Percentiles rank a stretch among this genome's conserved stretches.
These are phyloP conservation scores for Tricholoma saponaceum DNA, from an alignment of 768 basidiomycete species.

Conservation along the genomic window DNA sequence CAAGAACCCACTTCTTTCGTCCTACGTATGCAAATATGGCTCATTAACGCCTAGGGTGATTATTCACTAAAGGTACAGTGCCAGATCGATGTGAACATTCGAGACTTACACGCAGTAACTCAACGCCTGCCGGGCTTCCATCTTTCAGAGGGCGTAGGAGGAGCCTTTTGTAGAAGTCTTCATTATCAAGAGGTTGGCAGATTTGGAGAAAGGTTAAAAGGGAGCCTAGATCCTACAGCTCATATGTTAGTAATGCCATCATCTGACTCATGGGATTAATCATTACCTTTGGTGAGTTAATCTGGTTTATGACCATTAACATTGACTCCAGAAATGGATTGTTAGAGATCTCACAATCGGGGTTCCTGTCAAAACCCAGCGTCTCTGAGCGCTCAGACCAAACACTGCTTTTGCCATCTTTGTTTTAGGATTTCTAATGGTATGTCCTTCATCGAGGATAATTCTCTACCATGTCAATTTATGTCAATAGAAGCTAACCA, in stretches of 20 bases:
- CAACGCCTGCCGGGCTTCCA: constrained; percentile 62
- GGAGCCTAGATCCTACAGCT: constrained; percentile 77
- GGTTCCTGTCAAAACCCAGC: constrained; percentile 82
- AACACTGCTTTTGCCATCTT: constrained; percentile 75
- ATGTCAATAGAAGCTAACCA: background rate
- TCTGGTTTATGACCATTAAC: constrained; percentile 34
- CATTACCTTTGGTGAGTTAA: constrained; percentile 70
- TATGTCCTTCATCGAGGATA: constrained; percentile 88
- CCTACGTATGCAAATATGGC: constrained; percentile 71
- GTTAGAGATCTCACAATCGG: constrained; percentile 65
- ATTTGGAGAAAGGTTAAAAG: constrained; percentile 79
- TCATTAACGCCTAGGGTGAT: constrained; percentile 62
- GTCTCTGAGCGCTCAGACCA: constrained; percentile 60
- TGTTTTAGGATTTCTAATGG: constrained; percentile 79
- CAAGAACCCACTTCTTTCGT: constrained; percentile 65
- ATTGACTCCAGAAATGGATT: background rate
- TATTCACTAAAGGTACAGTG: constrained; percentile 6
- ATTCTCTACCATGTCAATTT: constrained; percentile 44
- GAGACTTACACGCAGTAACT: constrained; percentile 59
- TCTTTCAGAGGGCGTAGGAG: constrained; percentile 74
- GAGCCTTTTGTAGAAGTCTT: constrained; percentile 77
- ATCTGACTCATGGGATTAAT: background rate
- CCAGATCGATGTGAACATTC: constrained; percentile 2
- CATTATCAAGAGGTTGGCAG: constrained; percentile 81
- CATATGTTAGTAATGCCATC: background rate